Evolutionary conservation across 768 basidiomycete genomes (phyloP), one percentile per base, ranked within the genome.

Genomic region (Rossbeevera mucosa): DNA sequence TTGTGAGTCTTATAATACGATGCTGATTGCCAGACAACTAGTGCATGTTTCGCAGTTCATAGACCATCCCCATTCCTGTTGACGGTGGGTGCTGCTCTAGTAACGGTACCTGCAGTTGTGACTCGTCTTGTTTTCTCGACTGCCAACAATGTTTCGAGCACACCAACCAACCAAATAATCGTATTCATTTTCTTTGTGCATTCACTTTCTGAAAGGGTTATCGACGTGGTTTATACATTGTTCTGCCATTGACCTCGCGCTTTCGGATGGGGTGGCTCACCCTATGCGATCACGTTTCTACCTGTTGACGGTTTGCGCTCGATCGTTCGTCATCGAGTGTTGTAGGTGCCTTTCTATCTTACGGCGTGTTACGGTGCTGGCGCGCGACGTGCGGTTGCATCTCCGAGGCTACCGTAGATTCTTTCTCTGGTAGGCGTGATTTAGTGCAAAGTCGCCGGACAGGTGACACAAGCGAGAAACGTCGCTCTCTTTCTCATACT

Each of bases 41-140:
- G 11, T 16, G 18, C n/a, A 26, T 7, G 7, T 9, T 8, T 33
- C 16, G 38, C 36, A 63, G 61, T 26, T 50, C 24, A 40, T 14
- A 63, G 61, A 22, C 48, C 24, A 40, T 14, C 24, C 45, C 45
- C 13, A 26, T 53, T 42, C 54, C 40, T 18, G 50, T 38, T 13
- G 55, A 63, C 51, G 45, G 61, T 38, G 54, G 62, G 25, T 63
- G 62, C 59, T 64, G 62, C 47, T 43, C 46, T 18, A 13, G 46
- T 18, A 8, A 42, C 30, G 18, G 42, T 0, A 8, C 16, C 3
- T 64, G 62, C 52, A 47, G 20, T 11, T 64, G 62, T 52, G 28
- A 41, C 28, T 51, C 59, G 2, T 42, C 26, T 59, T 57, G 48
- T 0, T 50, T 50, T 13, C 16, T 4, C 18, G 2, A 16, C 36